Conservation (phyloP, 1,139 yeast genomes). For the Saccharomyces hybrid region DNA sequence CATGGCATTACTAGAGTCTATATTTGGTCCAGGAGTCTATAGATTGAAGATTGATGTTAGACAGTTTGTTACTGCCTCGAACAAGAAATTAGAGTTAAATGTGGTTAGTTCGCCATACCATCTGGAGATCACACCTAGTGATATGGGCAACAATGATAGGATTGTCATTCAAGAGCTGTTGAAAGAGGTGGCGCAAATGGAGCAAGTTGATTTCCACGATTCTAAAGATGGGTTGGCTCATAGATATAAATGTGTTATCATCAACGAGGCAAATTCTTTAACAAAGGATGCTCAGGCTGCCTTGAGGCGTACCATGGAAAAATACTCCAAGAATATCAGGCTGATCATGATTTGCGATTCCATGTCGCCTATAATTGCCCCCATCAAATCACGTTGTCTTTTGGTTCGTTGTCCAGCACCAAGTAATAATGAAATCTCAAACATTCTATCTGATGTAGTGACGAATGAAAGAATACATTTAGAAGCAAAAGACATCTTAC, state of each 20-base stretch:
- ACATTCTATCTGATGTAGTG: slow-evolving; percentile 50
- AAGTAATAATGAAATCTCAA: slow-evolving; percentile 44
- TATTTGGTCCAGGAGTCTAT: slow-evolving; percentile 78
- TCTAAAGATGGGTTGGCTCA: slow-evolving; percentile 38
- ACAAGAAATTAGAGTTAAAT: slow-evolving; percentile 77
- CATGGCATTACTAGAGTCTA: slow-evolving; percentile 66
- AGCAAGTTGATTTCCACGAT: slow-evolving; percentile 61
- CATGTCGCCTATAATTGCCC: slow-evolving; percentile 85
- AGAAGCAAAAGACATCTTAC: slow-evolving; percentile 39
- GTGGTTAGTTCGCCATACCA: slow-evolving; percentile 87
- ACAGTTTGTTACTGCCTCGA: slow-evolving; percentile 63
- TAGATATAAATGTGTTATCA: slow-evolving; percentile 82
- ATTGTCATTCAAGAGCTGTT: slow-evolving; percentile 89
- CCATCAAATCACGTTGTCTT: slow-evolving; percentile 87
- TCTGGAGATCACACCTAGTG: slow-evolving; percentile 92
- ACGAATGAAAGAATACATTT: slow-evolving; percentile 46
- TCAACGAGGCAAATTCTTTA: slow-evolving; percentile 96
- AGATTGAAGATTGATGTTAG: slow-evolving; percentile 85
- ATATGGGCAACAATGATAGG: slow-evolving; percentile 91
- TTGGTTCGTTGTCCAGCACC: slow-evolving; percentile 86
- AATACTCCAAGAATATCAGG: slow-evolving; percentile 81
- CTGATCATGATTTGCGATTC: slow-evolving; percentile 79
- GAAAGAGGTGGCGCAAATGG: slow-evolving; percentile 91
- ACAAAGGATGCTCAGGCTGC: slow-evolving; percentile 99
- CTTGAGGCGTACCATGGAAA: slow-evolving; percentile 93